phyloP scores from a whole-genome alignment of 345 rosid species.

The Gynandropsis gynandra region DNA sequence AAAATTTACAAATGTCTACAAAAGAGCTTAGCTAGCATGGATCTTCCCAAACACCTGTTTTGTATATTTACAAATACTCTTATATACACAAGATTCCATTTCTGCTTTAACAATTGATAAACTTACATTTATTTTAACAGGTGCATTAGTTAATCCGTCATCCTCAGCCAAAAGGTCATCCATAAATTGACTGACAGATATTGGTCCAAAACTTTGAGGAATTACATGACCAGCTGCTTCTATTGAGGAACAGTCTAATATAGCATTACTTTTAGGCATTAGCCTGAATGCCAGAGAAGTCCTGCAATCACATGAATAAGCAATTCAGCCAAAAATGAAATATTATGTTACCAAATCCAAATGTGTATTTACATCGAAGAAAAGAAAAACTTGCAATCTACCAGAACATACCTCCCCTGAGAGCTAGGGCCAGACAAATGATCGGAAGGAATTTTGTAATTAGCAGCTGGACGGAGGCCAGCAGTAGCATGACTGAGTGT shows the following conservation, averaged over 20 bases:
- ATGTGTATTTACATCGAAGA: not conserved
- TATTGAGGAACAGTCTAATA: slow-evolving; percentile 91
- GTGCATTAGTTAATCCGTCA: slow-evolving; percentile 47
- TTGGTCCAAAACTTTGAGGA: slow-evolving; percentile 83
- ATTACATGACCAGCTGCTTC: slow-evolving; percentile 95
- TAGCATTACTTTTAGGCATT: slow-evolving; percentile 91
- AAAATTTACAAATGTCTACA: not conserved
- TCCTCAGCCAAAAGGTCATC: slow-evolving; percentile 97
- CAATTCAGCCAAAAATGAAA: not conserved
- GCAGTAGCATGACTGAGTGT: slow-evolving; percentile 93
- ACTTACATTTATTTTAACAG: slow-evolving; percentile 66
- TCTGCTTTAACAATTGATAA: slow-evolving; percentile 12
- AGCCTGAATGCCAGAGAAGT: slow-evolving; percentile 82
- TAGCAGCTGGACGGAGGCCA: slow-evolving; percentile 87
- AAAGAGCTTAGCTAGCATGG: too few relatives aligned
- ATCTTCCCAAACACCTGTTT: slow-evolving; percentile 12
- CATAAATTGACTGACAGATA: slow-evolving; percentile 97
- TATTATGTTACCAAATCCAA: slow-evolving; percentile 8
- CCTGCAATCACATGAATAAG: slow-evolving; percentile 32
- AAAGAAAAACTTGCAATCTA: slow-evolving; percentile 7
- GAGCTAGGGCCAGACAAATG: slow-evolving; percentile 34
- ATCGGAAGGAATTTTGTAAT: slow-evolving; percentile 59
- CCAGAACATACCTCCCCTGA: slow-evolving; percentile 63
- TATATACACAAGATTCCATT: not conserved
- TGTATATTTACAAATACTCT: slow-evolving; percentile 7